phyloP scores from a whole-genome alignment of 306 rosid species.

The Parietaria judaica region DNA sequence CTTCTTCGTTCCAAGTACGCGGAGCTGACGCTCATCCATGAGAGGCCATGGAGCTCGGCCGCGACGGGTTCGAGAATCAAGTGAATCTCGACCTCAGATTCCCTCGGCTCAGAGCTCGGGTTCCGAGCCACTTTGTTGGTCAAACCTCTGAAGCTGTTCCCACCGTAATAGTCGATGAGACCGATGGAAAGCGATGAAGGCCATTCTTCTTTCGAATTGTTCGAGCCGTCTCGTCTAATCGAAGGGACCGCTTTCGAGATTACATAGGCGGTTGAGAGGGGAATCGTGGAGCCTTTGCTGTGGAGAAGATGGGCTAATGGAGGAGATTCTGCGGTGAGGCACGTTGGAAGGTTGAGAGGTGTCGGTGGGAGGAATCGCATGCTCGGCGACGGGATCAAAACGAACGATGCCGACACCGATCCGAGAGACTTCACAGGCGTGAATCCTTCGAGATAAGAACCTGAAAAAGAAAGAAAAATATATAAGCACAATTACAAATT shows the following conservation, averaged over 20 bases:
- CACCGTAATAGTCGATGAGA: conserved; percentile 88
- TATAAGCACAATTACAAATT: no score
- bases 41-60: conserved; percentile 92
- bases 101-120: conserved; percentile 58
- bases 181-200: conserved; percentile 82
- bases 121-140: conserved; percentile 61
- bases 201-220: conserved; percentile 86
- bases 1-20: conserved; percentile 82
- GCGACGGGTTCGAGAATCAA: conserved; percentile 78
- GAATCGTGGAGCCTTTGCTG: conserved; percentile 95
- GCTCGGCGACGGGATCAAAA: conserved; percentile 93
- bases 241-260: conserved; percentile 91
- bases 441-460: conserved; percentile 70
- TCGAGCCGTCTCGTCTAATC: conserved; percentile 69
- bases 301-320: conserved; percentile 97
- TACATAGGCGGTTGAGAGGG: conserved; percentile 80
- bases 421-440: conserved; percentile 98
- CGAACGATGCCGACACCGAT: conserved; percentile 63
- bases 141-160: conserved; percentile 49
- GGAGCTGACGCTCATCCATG: conserved; percentile 97
- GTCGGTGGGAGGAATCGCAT: conserved; percentile 92
- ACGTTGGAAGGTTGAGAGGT: conserved; percentile 85
- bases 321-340: conserved; percentile 98
- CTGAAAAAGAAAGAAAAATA: no score
- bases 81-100: conserved; percentile 71